Conservation (phyloP, 2,329 filamentous ascomycete species). For the Fusarium verrucosum region DNA sequence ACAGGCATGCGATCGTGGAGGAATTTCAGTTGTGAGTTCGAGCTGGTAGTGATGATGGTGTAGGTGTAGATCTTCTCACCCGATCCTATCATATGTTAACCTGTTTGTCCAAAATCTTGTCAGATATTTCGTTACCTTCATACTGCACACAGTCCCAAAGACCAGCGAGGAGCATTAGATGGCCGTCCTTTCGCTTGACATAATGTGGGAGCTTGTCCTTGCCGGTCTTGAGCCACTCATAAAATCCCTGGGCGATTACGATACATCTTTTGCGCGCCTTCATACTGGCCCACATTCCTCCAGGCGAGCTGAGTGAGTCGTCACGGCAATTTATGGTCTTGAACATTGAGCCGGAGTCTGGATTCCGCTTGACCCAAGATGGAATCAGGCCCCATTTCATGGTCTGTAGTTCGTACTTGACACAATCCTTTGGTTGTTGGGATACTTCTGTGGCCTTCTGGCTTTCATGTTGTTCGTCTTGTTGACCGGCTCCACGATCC, state of each 20-base stretch:
- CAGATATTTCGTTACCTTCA: slow-evolving; percentile 64
- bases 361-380: slow-evolving; percentile 88
- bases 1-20: slow-evolving; percentile 97
- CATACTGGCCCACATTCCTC: slow-evolving; percentile 92
- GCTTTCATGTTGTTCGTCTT: slow-evolving; percentile 18
- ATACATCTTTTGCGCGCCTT: slow-evolving; percentile 90
- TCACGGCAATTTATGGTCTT: slow-evolving; percentile 96
- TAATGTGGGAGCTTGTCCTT: slow-evolving; percentile 87
- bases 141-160: slow-evolving; percentile 90
- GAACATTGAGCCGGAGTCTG: slow-evolving; percentile 79
- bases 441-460: not conserved
- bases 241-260: slow-evolving; percentile 91
- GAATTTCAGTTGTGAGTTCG: slow-evolving; percentile 83
- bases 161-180: slow-evolving; percentile 88
- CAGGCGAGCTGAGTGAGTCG: slow-evolving; percentile 78
- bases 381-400: slow-evolving; percentile 98
- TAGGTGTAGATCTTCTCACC: slow-evolving; percentile 84
- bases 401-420: slow-evolving; percentile 81
- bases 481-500: slow-evolving; percentile 64
- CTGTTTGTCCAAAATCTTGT: not conserved
- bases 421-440: slow-evolving; percentile 27
- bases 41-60: slow-evolving; percentile 90
- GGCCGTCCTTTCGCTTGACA: slow-evolving; percentile 81
- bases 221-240: slow-evolving; percentile 89
- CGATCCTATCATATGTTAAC: slow-evolving; percentile 24